Evolutionary conservation across 169 alveolate species (phyloP), one percentile per base, ranked within the genome.

Genomic region (Babesia sp.): DNA sequence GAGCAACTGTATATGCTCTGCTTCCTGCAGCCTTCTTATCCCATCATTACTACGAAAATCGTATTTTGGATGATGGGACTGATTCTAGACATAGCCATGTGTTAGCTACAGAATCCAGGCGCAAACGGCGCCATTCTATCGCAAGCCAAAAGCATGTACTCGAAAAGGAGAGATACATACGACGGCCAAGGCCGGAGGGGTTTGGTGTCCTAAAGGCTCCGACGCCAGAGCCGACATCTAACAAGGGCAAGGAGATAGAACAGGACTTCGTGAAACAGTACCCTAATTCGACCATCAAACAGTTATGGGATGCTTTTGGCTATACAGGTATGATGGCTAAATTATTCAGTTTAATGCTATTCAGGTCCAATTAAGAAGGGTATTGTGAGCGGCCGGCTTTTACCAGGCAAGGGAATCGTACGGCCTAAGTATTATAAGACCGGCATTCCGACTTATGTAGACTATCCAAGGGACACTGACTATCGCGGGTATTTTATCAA

Each of bases 311-410:
- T 8, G 45, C n/a, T 11, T 78, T 57, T 42, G 33, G 1, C 2
- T 78, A 68, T 48, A 55, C 83, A 9, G 87, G 87, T 69, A 28
- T 34, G 69, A 18, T 1, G 20, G 37, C 2, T 1, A 8, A 8
- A 0, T 24, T 1, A 12, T 1, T 18, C 2, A 2, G 14, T 4
- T 31, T 58, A 58, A 46, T 18, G 36, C 5, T 9, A 3, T 44
- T 63, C 60, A 41, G 92, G 92, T 1, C 80, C 83, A 3, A 84
- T 83, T 29, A 79, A 51, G 37, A 87, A 87, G 72, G 92, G 92
- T 1, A 44, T 70, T 18, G 57, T 71, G 18, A 83, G 88, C 36
- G 91, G 91, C 8, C 76, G 73, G 44, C 89, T 76, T 60, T 55
- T 68, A 61, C 83, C 86, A 0, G 72, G 89, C 5, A 87, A 87